Evolutionary conservation across 192 early-diverging fungal genomes (phyloP), one percentile per base, ranked within the genome.

Genomic region (Backusella liffmaniae): DNA sequence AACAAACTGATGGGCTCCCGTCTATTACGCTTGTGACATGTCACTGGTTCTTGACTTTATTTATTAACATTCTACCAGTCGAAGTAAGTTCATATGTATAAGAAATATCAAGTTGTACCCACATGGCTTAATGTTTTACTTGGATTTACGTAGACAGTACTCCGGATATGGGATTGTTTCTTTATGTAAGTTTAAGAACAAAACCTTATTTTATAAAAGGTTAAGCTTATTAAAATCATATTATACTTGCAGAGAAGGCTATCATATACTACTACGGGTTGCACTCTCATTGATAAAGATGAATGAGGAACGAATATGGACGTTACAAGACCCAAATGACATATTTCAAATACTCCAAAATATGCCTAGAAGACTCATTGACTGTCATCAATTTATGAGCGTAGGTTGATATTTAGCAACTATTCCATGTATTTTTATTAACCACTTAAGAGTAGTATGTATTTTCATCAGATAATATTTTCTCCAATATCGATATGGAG

Each of bases 1-100:
- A 86, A 59, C 83, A 83, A 75, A 76, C 81, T 2, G 85, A 87
- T 13, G 82, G 83, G 9, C 79, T 92, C 79, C 90, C 93, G 1
- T 88, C 87, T 10, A 85, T 94, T 51, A 89, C 85, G 26, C 80
- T 94, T 70, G 91, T 92, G 6, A 94, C 92, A 3, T 92, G 91
- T 44, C 92, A 88, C 56, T 95, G 94, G 94, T 92, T 94, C 76
- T 76, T 94, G 76, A 91, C 93, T 0, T 78, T 94, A 4, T 95
- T 91, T 75, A 90, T 93, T 67, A 90, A 91, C 74, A 88, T 91
- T 56, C 77, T 93, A 37, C 94, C 94, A 0, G 83, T 77, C 35
- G 76, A 88, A 70, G 82, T 73, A 37, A 62, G 21, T 26, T 4
- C 9, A 23, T 2, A 29, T 12, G 3, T 29, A 62, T 62, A 62